phyloP scores from a whole-genome alignment of 345 rosid genomes.

The Punica granatum region DNA sequence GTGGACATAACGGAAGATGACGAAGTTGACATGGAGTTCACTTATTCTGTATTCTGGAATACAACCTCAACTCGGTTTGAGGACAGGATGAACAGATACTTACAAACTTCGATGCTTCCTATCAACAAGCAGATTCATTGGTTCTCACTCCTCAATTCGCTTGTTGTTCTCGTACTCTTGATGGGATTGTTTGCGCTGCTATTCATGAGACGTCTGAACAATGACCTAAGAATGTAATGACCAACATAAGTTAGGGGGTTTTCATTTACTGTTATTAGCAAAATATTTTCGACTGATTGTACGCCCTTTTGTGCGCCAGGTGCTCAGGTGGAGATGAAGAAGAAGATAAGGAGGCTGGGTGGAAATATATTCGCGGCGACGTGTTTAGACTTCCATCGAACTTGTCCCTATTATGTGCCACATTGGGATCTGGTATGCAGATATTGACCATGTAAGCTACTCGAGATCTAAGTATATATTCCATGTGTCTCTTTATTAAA shows the following conservation, averaged over 20 bases:
- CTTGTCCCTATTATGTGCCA: constrained; percentile 59
- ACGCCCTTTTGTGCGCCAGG: constrained; percentile 16
- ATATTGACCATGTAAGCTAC: constrained; percentile 61
- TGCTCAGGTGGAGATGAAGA: constrained; percentile 58
- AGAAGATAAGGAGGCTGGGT: constrained; percentile 66
- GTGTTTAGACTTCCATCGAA: constrained; percentile 61
- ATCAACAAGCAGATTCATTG: constrained; percentile 50
- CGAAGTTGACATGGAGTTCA: constrained; percentile 54
- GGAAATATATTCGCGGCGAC: constrained; percentile 75
- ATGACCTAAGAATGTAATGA: constrained; percentile 55
- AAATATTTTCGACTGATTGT: background rate
- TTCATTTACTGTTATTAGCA: background rate
- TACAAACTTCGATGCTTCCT: constrained; percentile 42
- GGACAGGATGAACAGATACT: constrained; percentile 61
- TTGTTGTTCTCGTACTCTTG: constrained; percentile 39
- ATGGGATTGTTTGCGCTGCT: constrained; percentile 50
- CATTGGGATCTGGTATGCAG: constrained; percentile 76
- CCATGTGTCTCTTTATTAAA: background rate
- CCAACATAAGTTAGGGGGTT: background rate
- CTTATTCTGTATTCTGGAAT: constrained; percentile 77
- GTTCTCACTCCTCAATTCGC: constrained; percentile 63
- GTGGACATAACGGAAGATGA: constrained; percentile 60
- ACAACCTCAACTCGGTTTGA: constrained; percentile 36
- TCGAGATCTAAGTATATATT: background rate
- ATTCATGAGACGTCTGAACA: constrained; percentile 56